phyloP scores from a whole-genome alignment of 2,329 filamentous ascomycete genomes.

The Dissoconium aciculare region DNA sequence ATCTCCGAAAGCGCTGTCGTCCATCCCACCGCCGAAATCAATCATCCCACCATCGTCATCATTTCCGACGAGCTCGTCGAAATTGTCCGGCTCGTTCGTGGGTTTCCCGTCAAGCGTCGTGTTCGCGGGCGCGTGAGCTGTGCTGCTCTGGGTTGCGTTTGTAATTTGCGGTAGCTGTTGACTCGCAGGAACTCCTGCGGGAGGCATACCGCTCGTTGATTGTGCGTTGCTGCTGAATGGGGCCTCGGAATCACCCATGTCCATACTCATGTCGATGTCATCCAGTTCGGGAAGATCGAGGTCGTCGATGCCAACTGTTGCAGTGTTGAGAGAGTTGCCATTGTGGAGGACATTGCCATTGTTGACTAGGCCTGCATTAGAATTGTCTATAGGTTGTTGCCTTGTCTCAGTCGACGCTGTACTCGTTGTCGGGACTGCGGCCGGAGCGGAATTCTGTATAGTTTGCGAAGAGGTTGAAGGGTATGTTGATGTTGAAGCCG shows the following conservation, averaged over 20 bases:
- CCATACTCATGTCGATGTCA: slow-evolving; percentile 16
- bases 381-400: neutral
- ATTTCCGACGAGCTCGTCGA: slow-evolving; percentile 39
- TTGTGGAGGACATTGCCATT: no score
- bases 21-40: slow-evolving; percentile 45
- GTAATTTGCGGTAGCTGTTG: slow-evolving; percentile 1
- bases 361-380: neutral
- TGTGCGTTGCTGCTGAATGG: neutral
- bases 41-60: slow-evolving; percentile 33
- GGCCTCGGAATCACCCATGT: slow-evolving; percentile 6
- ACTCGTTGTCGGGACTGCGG: neutral
- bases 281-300: slow-evolving; percentile 13
- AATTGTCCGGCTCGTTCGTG: slow-evolving; percentile 15
- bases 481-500: no score
- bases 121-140: slow-evolving; percentile 1
- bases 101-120: slow-evolving; percentile 4
- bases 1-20: slow-evolving; percentile 71
- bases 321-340: no score
- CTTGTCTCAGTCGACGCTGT: neutral
- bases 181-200: neutral
- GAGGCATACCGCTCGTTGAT: neutral
- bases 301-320: slow-evolving; percentile 31
- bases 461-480: no score
- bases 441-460: neutral
- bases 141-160: neutral